Percentiles rank a stretch among this genome's conserved stretches.
These are phyloP conservation scores for Cytospora piceae DNA, from an alignment of 2,329 filamentous ascomycete genomes.

Conservation along the genomic window DNA sequence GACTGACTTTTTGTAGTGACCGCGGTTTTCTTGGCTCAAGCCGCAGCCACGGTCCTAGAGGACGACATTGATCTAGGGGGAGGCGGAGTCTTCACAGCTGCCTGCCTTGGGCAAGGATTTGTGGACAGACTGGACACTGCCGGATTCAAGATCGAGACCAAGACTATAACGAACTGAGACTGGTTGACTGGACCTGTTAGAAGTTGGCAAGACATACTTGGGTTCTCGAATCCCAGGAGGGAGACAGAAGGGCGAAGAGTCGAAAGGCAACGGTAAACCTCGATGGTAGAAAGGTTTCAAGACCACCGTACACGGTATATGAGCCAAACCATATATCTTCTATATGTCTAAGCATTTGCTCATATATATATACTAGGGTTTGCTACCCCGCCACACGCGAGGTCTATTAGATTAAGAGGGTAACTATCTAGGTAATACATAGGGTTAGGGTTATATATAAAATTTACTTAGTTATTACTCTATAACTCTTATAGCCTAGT, in stretches of 20 bases:
- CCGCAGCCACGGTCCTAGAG: constrained; percentile 66
- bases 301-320: too few species aligned
- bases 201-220: background rate
- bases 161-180: constrained; percentile 43
- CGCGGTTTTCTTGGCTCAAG: constrained; percentile 65
- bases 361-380: too few species aligned
- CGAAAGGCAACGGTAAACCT: background rate
- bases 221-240: background rate
- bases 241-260: background rate
- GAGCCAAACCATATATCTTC: too few species aligned
- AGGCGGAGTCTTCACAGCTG: constrained; percentile 73
- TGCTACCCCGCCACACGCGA: too few species aligned
- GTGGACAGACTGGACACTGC: constrained; percentile 64
- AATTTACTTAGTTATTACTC: too few species aligned
- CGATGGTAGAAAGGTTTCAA: too few species aligned
- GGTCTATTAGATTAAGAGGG: too few species aligned
- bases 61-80: constrained; percentile 59
- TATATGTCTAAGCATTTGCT: too few species aligned
- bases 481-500: too few species aligned
- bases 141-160: constrained; percentile 66
- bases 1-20: constrained; percentile 56
- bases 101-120: constrained; percentile 69
- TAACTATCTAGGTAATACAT: too few species aligned
- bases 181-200: background rate
- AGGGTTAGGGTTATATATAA: too few species aligned